Evolutionary conservation across 202 grass and related monocot genomes (phyloP).

Genomic region (Setaria viridis): DNA sequence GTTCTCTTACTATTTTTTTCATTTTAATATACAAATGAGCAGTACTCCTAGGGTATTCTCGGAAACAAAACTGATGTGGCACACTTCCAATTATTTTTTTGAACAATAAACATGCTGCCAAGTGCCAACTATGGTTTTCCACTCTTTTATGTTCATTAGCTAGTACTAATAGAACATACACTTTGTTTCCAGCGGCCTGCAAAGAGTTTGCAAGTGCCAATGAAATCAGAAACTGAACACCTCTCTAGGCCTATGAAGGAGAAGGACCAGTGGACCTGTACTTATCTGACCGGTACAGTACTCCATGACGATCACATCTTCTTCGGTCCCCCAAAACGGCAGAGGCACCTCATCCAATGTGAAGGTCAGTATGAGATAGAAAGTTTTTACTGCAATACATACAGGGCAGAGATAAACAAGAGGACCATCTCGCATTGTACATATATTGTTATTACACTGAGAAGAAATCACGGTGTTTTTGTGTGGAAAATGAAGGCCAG

Average conservation of each 20-base stretch:
- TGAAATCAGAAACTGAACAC: conserved; percentile 1
- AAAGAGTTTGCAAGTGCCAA: not conserved
- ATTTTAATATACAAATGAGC: no score
- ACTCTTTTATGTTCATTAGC: not conserved
- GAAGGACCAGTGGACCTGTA: not conserved
- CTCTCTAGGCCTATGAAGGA: not conserved
- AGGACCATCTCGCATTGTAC: not conserved
- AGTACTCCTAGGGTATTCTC: no score
- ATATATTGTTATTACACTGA: not conserved
- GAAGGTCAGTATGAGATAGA: not conserved
- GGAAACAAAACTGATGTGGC: not conserved
- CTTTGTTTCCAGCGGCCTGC: not conserved
- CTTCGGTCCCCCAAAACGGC: conserved; percentile 20
- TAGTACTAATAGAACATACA: not conserved
- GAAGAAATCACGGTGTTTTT: not conserved
- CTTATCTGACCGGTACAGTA: conserved; percentile 9
- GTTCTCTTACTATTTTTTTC: no score
- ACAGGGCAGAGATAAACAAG: not conserved
- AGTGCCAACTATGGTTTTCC: no score
- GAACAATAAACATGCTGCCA: not conserved
- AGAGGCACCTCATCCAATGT: not conserved
- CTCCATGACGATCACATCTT: conserved; percentile 11
- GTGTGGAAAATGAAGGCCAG: conserved; percentile 13
- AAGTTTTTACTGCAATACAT: not conserved
- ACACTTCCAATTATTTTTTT: not conserved